Evolutionary conservation across 805 yeast genomes (phyloP).

Genomic region (Komagataella mondaviorum): DNA sequence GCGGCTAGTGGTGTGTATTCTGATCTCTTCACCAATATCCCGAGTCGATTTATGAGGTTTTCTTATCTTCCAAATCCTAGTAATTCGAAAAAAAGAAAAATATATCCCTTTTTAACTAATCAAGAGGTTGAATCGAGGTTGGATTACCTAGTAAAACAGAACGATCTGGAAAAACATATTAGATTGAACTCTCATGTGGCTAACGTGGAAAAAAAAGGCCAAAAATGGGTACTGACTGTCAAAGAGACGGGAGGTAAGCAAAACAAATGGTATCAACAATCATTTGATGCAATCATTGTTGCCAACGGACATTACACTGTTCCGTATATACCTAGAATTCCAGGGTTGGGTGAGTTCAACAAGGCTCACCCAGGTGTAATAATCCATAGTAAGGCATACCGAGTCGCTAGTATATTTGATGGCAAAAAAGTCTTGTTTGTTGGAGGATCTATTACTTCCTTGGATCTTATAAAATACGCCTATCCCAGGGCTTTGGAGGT

Average conservation of each 20-base stretch:
- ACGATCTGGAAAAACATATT: not conserved
- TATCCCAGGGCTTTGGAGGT: conserved; percentile 6
- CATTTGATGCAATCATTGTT: conserved; percentile 24
- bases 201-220: conserved; percentile 3
- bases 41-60: conserved; percentile 22
- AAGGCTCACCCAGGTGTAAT: conserved; percentile 12
- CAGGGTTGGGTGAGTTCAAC: conserved; percentile 23
- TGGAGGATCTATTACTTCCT: conserved; percentile 12
- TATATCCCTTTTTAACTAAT: not conserved
- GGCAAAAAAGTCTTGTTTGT: conserved; percentile 14
- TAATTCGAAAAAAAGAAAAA: not conserved
- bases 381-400: conserved; percentile 24
- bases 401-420: conserved; percentile 17
- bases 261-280: conserved; percentile 16
- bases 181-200: conserved; percentile 1
- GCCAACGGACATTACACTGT: conserved; percentile 30
- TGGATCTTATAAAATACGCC: conserved; percentile 17
- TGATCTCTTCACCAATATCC: conserved; percentile 26
- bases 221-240: conserved; percentile 7
- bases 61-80: conserved; percentile 10
- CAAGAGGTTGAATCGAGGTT: conserved; percentile 5
- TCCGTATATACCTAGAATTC: conserved; percentile 24
- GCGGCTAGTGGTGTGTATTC: conserved; percentile 22
- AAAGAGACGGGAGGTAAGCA: conserved; percentile 5
- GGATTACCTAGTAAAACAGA: conserved; percentile 2